Evolutionary conservation across 2,329 filamentous ascomycete genomes (phyloP), one percentile per base, ranked within the genome.

Genomic region (Penicillium janthinellum): DNA sequence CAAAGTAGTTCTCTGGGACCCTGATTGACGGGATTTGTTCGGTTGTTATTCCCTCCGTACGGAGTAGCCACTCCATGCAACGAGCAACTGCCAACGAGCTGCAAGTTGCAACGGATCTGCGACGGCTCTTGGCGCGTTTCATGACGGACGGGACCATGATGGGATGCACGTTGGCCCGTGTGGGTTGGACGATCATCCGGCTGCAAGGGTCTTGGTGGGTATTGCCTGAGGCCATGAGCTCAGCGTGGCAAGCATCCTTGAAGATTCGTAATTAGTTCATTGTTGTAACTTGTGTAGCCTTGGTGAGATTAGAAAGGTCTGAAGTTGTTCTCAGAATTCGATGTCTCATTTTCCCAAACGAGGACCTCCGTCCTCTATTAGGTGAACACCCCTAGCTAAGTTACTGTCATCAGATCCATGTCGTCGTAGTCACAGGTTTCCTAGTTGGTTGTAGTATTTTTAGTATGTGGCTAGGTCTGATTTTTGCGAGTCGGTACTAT

Each of bases 51-150:
- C n/a, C 38, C 41, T 44, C 41, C 41, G 22, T 44, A 44, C 14
- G 17, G 17, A 44, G 6, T 15, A 5, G 22, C 5, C 1, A 8
- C 7, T n/a, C 12, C 3, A 15, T 10, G 7, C 6, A 31, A 6
- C 7, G 31, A 31, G 7, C 31, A 31, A 31, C 31, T 31, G 31
- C 31, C 51, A 56, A 56, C 48, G 54, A 60, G 52, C 38, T 59
- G 57, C 51, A 56, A 59, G 49, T 34, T 59, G 57, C 53, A 45
- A 63, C 56, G n/a, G 65, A 66, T 68, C 65, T 67, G 54, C 62
- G 54, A 58, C 60, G 52, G 61, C 51, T 14, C 58, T 62, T 66
- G 62, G 60, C 60, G 61, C 41, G 66, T 68, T 67, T 67, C 65
- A 66, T 55, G 54, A 58, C 25, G 42, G 57, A 63, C 61, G 58